A percentile compares a stretch with the other conserved stretches of the same genome.
phyloP scores from a whole-genome alignment of 768 basidiomycete species.

The Mrakia frigida region DNA sequence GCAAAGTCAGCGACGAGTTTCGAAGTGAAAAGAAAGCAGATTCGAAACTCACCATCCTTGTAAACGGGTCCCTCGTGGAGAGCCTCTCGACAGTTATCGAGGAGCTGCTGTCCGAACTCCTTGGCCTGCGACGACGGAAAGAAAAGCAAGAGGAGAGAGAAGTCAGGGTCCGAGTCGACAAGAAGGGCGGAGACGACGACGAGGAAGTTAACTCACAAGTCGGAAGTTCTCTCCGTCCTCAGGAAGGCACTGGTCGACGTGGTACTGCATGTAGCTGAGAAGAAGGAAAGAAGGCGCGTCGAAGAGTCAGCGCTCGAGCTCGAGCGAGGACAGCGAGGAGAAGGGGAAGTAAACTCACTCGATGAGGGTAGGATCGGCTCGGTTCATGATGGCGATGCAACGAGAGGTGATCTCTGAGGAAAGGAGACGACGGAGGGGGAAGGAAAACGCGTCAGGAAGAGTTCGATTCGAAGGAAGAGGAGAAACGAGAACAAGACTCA shows the following conservation, averaged over 20 bases:
- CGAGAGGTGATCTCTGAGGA: constrained; percentile 63
- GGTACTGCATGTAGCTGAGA: constrained; percentile 87
- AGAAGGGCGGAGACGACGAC: background rate
- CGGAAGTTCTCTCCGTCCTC: constrained; percentile 77
- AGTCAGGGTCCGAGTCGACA: background rate
- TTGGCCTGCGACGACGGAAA: constrained; percentile 62
- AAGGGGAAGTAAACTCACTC: constrained; percentile 37
- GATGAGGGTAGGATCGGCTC: constrained; percentile 81
- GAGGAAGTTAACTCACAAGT: constrained; percentile 43
- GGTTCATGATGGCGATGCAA: constrained; percentile 95
- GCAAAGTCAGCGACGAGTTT: background rate
- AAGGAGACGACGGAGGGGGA: constrained; percentile 31
- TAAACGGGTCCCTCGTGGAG: constrained; percentile 80
- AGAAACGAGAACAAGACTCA: background rate
- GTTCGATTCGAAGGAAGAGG: background rate
- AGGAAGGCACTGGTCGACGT: constrained; percentile 77
- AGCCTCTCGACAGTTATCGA: constrained; percentile 86
- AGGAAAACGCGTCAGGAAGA: background rate
- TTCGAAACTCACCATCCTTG: constrained; percentile 71
- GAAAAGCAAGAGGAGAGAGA: background rate
- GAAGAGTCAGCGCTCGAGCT: constrained; percentile 5
- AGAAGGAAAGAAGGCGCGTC: constrained; percentile 40
- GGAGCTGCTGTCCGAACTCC: constrained; percentile 90
- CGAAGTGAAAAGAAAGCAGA: background rate
- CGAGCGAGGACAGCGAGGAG: background rate